phyloP scores from a whole-genome alignment of 768 basidiomycete species.

The Coprinopsis sp. region DNA sequence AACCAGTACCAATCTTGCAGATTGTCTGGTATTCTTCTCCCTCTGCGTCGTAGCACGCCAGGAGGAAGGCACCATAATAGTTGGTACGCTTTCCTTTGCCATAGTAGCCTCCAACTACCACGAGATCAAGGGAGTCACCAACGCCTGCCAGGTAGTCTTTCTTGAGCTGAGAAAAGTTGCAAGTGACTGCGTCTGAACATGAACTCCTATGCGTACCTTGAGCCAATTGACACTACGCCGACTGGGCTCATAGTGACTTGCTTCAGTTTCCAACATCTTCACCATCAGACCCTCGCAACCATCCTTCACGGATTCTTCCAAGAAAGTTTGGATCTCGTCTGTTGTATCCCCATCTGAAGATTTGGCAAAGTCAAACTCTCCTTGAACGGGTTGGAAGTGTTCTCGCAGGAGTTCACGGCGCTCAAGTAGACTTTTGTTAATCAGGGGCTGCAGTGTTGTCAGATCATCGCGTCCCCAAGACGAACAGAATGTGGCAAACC shows the following conservation, averaged over 20 bases:
- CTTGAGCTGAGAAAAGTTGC: constrained; percentile 66
- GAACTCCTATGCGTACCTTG: constrained; percentile 53
- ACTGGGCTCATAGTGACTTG: constrained; percentile 93
- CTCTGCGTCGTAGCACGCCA: constrained; percentile 95
- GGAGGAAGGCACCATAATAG: constrained; percentile 95
- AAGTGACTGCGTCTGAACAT: neutral
- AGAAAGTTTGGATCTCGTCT: constrained; percentile 91
- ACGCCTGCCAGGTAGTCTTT: constrained; percentile 97
- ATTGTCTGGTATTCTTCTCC: constrained; percentile 94
- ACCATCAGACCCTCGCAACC: constrained; percentile 99
- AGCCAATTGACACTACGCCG: constrained; percentile 96
- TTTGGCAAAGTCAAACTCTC: constrained; percentile 92
- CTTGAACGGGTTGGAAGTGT: constrained; percentile 77
- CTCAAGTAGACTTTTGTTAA: constrained; percentile 69
- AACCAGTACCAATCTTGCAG: constrained; percentile 98
- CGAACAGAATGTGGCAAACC: constrained; percentile 47
- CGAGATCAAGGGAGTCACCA: constrained; percentile 94
- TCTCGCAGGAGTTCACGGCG: constrained; percentile 72
- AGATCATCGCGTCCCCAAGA: neutral
- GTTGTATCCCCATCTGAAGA: constrained; percentile 84
- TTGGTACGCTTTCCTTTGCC: constrained; percentile 98
- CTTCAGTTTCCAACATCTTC: constrained; percentile 92
- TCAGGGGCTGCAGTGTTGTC: constrained; percentile 56
- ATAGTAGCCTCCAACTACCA: constrained; percentile 96
- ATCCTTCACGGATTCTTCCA: constrained; percentile 96